Evolutionary conservation across 331 rosid genomes (phyloP).

Genomic region (Ulmus americana): DNA sequence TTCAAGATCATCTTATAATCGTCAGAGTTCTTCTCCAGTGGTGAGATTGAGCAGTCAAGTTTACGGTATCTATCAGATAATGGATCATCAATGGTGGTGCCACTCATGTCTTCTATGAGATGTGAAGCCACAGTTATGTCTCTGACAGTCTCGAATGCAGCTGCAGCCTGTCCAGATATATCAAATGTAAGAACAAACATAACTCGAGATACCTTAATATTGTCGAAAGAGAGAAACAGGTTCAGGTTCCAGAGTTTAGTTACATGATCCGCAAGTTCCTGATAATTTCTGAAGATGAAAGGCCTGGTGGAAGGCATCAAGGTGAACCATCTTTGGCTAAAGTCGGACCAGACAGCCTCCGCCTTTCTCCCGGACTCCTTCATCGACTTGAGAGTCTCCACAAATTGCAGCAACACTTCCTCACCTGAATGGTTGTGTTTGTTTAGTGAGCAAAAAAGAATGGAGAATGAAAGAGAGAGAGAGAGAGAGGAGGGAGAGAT

Average conservation of each 20-base stretch:
- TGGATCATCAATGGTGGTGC: slow-evolving; percentile 64
- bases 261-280: slow-evolving; percentile 78
- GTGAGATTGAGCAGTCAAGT: slow-evolving; percentile 58
- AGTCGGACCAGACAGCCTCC: slow-evolving; percentile 76
- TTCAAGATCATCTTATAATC: slow-evolving; percentile 72
- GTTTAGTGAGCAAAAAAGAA: background rate
- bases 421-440: slow-evolving; percentile 42
- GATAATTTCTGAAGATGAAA: slow-evolving; percentile 59
- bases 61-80: slow-evolving; percentile 53
- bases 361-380: slow-evolving; percentile 53
- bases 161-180: slow-evolving; percentile 48
- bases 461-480: background rate
- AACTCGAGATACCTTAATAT: background rate
- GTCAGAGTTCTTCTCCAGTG: slow-evolving; percentile 45
- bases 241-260: slow-evolving; percentile 16
- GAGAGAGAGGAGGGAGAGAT: background rate
- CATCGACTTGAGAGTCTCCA: slow-evolving; percentile 50
- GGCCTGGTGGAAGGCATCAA: slow-evolving; percentile 78
- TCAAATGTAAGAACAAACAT: background rate
- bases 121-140: slow-evolving; percentile 66
- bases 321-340: slow-evolving; percentile 87
- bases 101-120: slow-evolving; percentile 67
- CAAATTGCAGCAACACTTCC: slow-evolving; percentile 53
- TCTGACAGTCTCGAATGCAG: slow-evolving; percentile 50
- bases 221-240: background rate